phyloP scores from a whole-genome alignment of 1,284 basidiomycete species.

The Sporisorium reilianum region DNA sequence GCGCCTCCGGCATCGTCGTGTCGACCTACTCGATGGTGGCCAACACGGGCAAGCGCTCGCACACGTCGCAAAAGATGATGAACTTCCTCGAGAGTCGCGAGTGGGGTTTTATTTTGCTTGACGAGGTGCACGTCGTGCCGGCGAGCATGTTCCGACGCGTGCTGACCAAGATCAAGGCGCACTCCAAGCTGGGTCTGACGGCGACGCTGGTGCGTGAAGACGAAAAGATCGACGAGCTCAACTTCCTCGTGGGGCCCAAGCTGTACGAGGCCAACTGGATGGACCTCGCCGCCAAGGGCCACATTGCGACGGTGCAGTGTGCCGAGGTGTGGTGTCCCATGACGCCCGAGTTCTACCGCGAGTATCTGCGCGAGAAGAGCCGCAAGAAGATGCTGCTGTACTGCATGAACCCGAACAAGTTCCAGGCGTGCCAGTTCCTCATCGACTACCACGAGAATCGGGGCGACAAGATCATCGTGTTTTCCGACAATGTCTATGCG shows the following conservation, averaged over 20 bases:
- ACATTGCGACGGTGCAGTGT: slow-evolving; percentile 96
- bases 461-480: slow-evolving; percentile 99
- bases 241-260: slow-evolving; percentile 99
- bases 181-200: slow-evolving; percentile 67
- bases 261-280: slow-evolving; percentile 99
- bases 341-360: slow-evolving; percentile 99
- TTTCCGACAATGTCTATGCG: slow-evolving; percentile 98
- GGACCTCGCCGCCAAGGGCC: slow-evolving; percentile 98
- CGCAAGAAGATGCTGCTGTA: slow-evolving; percentile 95
- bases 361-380: slow-evolving; percentile 92
- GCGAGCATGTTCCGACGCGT: slow-evolving; percentile 70
- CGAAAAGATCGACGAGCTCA: slow-evolving; percentile 98
- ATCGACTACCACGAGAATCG: slow-evolving; percentile 98
- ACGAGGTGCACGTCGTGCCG: slow-evolving; percentile 69
- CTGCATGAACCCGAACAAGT: slow-evolving; percentile 99
- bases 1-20: slow-evolving; percentile 67
- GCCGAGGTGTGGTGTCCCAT: slow-evolving; percentile 99
- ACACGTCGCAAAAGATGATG: slow-evolving; percentile 70
- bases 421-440: slow-evolving; percentile 98
- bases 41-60: slow-evolving; percentile 68
- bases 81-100: slow-evolving; percentile 68
- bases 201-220: slow-evolving; percentile 97
- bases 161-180: slow-evolving; percentile 69
- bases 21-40: slow-evolving; percentile 70
- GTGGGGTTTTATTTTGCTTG: slow-evolving; percentile 69